Percentiles rank a stretch among this genome's conserved stretches.
These are phyloP conservation scores for Liquidambar formosana DNA, from an alignment of 164 flowering plant genomes.

Conservation along the genomic window DNA sequence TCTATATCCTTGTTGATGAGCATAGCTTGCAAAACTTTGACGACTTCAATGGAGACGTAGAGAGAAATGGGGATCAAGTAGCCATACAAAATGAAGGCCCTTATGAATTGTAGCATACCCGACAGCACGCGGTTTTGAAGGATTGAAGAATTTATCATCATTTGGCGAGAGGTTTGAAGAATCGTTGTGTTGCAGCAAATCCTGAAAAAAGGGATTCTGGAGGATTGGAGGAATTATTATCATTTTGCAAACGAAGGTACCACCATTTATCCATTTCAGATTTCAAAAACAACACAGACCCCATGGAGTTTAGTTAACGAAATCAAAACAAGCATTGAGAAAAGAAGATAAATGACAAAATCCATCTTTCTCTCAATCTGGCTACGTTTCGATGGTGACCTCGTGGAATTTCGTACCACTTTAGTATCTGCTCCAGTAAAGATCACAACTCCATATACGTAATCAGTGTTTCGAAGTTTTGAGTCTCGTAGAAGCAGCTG, in stretches of 20 bases:
- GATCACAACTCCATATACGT: constrained; percentile 41
- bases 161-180: no score
- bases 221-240: no score
- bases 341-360: constrained; percentile 37
- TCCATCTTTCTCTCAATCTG: constrained; percentile 41
- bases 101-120: constrained; percentile 30
- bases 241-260: constrained; percentile 16
- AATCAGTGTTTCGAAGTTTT: constrained; percentile 35
- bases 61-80: constrained; percentile 52
- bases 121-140: constrained; percentile 15
- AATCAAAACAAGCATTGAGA: constrained; percentile 25
- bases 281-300: constrained; percentile 18
- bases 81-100: constrained; percentile 39
- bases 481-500: constrained; percentile 50
- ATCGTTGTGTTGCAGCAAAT: no score
- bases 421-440: constrained; percentile 40
- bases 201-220: no score
- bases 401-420: constrained; percentile 35
- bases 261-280: constrained; percentile 16
- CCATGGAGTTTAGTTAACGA: constrained; percentile 25
- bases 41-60: constrained; percentile 50
- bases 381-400: constrained; percentile 45
- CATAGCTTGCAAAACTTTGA: constrained; percentile 42
- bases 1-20: constrained; percentile 37
- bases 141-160: no score